Evolutionary conservation across 1,284 basidiomycete genomes (phyloP), one percentile per base, ranked within the genome.

Genomic region (Austroboletus novae-zelandiae): DNA sequence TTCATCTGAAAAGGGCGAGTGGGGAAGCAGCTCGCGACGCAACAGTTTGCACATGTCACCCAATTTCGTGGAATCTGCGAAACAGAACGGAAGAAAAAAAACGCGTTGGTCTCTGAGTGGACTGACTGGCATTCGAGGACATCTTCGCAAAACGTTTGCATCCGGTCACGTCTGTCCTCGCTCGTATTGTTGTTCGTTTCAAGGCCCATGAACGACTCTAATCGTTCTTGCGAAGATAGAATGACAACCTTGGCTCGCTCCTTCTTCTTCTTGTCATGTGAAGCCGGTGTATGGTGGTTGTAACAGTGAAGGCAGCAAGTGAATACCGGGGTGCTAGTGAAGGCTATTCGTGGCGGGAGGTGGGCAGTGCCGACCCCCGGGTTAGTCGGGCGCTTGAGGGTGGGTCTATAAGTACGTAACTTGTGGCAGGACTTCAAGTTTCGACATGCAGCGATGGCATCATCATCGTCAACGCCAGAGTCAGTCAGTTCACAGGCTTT

Each of bases 191-290:
- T 23, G 31, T 73, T 73, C 48, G 78, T 61, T 11, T 69, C 67
- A 55, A 83, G 84, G 67, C 90, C 88, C 83, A 88, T 86, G 64
- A 86, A 82, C 3, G 74, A 71, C 61, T 90, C 87, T 3, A 90
- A 66, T 13, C 75, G 74, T 32, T 83, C 81, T 48, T 79, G 78
- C 2, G 73, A 56, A 10, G 72, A 57, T 5, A 65, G 66, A 17
- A 51, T 48, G 13, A 63, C 48, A 37, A 49, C 61, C 50, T 58
- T 72, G 48, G 50, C 50, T 44, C 58, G 60, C 35, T 65, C 63
- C 53, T 74, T 78, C 30, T 65, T 62, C 45, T 73, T 70, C 50
- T 73, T 77, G n/a, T n/a, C n/a, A n/a, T n/a, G n/a, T n/a, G n/a
- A n/a, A n/a, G n/a, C n/a, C n/a, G n/a, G n/a, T n/a, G n/a, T n/a